Percentiles rank a stretch among this genome's conserved stretches.
phyloP scores from a whole-genome alignment of 1,284 basidiomycete species.

The Golubevia pallescens region DNA sequence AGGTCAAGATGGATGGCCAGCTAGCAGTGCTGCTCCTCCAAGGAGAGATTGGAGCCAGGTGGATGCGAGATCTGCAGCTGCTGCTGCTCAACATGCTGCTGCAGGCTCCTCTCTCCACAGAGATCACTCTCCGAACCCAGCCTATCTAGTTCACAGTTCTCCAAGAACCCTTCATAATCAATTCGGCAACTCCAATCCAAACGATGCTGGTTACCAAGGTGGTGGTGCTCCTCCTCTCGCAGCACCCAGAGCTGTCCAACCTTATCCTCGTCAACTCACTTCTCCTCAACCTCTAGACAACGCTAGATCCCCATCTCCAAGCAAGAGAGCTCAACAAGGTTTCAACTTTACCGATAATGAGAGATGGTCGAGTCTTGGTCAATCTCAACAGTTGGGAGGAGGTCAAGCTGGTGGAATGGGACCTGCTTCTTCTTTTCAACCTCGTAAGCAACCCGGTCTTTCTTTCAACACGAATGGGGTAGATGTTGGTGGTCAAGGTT shows the following conservation, averaged over 20 bases:
- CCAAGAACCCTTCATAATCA: not conserved
- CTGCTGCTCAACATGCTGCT: not conserved
- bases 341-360: slow-evolving; percentile 42
- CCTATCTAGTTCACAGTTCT: too few species aligned
- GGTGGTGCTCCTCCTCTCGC: slow-evolving; percentile 12
- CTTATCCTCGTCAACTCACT: slow-evolving; percentile 28
- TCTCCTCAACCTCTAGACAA: slow-evolving; percentile 31
- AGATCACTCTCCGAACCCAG: not conserved
- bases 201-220: not conserved
- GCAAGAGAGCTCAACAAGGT: slow-evolving; percentile 30
- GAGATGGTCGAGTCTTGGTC: slow-evolving; percentile 30
- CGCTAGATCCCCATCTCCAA: slow-evolving; percentile 37
- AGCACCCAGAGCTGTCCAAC: slow-evolving; percentile 36
- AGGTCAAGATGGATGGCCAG: too few species aligned
- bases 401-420: not conserved
- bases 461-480: not conserved
- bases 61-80: not conserved
- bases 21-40: too few species aligned
- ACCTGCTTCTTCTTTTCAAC: not conserved
- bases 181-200: not conserved
- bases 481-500: not conserved
- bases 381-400: not conserved
- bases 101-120: not conserved
- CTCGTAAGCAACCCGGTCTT: not conserved
- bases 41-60: not conserved